Conservation (phyloP, 352 stramenopile species). For the Pythium biforme region DNA sequence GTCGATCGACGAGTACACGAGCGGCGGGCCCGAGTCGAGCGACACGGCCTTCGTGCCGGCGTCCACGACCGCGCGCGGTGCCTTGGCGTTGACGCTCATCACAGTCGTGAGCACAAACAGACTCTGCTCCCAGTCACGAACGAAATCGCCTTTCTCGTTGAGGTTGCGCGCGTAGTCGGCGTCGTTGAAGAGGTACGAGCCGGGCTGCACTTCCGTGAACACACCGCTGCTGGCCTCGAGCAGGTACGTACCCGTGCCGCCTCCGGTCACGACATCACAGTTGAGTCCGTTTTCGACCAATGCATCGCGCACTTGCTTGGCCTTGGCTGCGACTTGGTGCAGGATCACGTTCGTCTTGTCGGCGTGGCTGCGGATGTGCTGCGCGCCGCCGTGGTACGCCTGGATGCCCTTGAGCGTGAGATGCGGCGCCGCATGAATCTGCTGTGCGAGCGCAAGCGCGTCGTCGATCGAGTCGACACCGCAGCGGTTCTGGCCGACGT, state of each 20-base stretch:
- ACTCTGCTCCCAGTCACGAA: slow-evolving; percentile 56
- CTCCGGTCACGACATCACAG: slow-evolving; percentile 68
- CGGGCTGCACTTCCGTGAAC: slow-evolving; percentile 77
- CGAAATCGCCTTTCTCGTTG: slow-evolving; percentile 34
- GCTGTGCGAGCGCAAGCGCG: slow-evolving; percentile 38
- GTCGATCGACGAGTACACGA: slow-evolving; percentile 48
- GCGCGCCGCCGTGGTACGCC: slow-evolving; percentile 67
- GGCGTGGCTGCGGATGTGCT: slow-evolving; percentile 62
- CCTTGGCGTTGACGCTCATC: slow-evolving; percentile 49
- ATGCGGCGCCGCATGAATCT: slow-evolving; percentile 25
- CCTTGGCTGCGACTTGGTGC: slow-evolving; percentile 36
- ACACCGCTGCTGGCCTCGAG: slow-evolving; percentile 56
- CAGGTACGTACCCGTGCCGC: slow-evolving; percentile 66
- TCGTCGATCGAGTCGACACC: slow-evolving; percentile 55
- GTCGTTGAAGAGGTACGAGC: slow-evolving; percentile 80
- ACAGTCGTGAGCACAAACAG: slow-evolving; percentile 73
- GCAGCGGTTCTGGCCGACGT: slow-evolving; percentile 75
- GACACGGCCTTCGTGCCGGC: slow-evolving; percentile 73
- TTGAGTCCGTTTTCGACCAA: slow-evolving; percentile 33
- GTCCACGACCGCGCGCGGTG: slow-evolving; percentile 60
- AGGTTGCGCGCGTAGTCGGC: slow-evolving; percentile 65
- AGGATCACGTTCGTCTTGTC: slow-evolving; percentile 52
- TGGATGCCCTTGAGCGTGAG: slow-evolving; percentile 60
- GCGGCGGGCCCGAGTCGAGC: slow-evolving; percentile 56
- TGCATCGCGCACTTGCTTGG: slow-evolving; percentile 39